These are phyloP conservation scores for Ophiostoma sp. DNA, from an alignment of 2,329 filamentous ascomycete genomes.

Conservation along the genomic window DNA sequence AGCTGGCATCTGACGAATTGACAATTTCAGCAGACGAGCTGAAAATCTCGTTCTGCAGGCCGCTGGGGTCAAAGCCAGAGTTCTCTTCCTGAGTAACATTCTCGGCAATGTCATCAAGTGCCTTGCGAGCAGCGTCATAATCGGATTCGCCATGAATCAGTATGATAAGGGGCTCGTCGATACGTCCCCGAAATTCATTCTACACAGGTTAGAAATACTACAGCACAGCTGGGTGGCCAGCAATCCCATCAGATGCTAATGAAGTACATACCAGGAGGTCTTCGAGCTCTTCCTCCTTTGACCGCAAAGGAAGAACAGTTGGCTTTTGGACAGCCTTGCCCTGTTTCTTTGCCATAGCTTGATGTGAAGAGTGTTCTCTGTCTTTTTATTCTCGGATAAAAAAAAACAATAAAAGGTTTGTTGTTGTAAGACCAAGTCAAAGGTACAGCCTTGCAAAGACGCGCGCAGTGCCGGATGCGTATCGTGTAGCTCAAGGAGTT, in stretches of 20 bases:
- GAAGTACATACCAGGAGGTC: constrained; percentile 15
- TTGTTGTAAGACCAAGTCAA: too few relatives aligned
- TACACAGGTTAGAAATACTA: constrained; percentile 33
- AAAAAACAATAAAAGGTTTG: too few relatives aligned
- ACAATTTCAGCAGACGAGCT: background rate
- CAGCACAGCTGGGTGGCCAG: too few relatives aligned
- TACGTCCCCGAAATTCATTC: constrained; percentile 65
- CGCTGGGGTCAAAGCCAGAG: constrained; percentile 72
- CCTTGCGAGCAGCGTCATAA: constrained; percentile 50
- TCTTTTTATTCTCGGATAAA: background rate
- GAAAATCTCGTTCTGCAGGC: constrained; percentile 39
- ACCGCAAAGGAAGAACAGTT: background rate
- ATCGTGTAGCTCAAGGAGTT: background rate
- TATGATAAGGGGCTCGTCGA: constrained; percentile 73
- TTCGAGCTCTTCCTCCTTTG: constrained; percentile 13
- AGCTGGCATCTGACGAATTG: background rate
- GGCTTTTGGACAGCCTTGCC: background rate
- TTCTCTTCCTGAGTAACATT: constrained; percentile 63
- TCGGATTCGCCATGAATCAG: constrained; percentile 71
- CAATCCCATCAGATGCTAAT: background rate
- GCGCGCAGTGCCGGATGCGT: background rate
- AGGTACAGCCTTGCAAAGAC: background rate
- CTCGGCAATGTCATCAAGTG: constrained; percentile 61
- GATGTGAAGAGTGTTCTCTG: background rate
- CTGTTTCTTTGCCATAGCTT: constrained; percentile 7